These are phyloP conservation scores for Botrytis squamosa DNA, from an alignment of 2,329 filamentous ascomycete genomes.

Conservation along the genomic window DNA sequence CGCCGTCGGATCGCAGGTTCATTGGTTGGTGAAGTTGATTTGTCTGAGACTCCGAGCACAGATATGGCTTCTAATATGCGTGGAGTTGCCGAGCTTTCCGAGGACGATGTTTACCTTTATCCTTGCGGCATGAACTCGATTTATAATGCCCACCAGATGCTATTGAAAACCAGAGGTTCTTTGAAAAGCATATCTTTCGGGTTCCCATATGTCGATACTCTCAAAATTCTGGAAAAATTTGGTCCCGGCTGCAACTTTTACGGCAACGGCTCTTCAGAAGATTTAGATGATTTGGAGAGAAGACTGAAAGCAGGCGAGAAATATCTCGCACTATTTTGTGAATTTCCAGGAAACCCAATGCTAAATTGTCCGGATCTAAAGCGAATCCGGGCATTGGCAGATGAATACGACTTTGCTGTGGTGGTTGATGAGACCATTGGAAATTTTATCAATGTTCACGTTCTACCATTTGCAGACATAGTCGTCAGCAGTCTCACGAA, in stretches of 20 bases:
- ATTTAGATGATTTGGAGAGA: constrained; percentile 79
- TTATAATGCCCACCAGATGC: constrained; percentile 77
- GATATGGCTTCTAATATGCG: constrained; percentile 50
- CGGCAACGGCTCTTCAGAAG: constrained; percentile 71
- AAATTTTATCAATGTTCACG: constrained; percentile 93
- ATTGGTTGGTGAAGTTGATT: constrained; percentile 68
- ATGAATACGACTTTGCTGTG: constrained; percentile 82
- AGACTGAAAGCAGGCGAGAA: constrained; percentile 70
- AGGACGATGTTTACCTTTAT: constrained; percentile 86
- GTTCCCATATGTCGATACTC: constrained; percentile 96
- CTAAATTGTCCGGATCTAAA: constrained; percentile 79
- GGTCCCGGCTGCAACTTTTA: constrained; percentile 88
- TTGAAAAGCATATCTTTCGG: constrained; percentile 85
- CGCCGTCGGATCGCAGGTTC: constrained; percentile 85
- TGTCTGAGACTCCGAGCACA: constrained; percentile 55
- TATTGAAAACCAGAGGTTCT: constrained; percentile 63
- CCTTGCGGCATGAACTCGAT: constrained; percentile 95
- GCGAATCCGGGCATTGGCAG: constrained; percentile 76
- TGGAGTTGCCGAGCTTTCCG: constrained; percentile 65
- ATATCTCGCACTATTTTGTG: constrained; percentile 84
- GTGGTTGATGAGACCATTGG: constrained; percentile 96
- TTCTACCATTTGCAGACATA: constrained; percentile 83
- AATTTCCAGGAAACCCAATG: constrained; percentile 92
- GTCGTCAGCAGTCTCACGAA: constrained; percentile 96
- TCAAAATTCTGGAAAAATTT: constrained; percentile 94